Evolutionary conservation across 768 basidiomycete species (phyloP).

Genomic region (Naganishia onofrii): DNA sequence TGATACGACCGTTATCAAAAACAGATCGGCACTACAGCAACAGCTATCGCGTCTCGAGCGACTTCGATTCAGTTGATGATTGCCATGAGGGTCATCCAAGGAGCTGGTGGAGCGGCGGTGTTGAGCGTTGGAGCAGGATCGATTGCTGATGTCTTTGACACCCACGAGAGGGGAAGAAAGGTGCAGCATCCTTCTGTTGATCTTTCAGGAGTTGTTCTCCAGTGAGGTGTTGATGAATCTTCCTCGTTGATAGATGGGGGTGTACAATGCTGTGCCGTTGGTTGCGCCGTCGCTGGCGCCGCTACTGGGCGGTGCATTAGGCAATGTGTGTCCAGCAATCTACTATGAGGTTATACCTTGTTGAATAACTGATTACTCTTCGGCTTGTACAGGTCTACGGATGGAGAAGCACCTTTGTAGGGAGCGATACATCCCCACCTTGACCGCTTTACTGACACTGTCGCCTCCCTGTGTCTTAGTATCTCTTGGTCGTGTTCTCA

Average conservation of each 20-base stretch:
- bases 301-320: constrained; percentile 79
- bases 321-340: constrained; percentile 56
- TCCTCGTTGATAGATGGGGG: constrained; percentile 59
- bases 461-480: too few relatives aligned
- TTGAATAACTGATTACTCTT: too few relatives aligned
- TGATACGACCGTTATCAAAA: too few relatives aligned
- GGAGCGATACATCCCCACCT: too few relatives aligned
- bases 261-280: constrained; percentile 75
- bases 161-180: constrained; percentile 39
- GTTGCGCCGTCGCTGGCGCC: constrained; percentile 58
- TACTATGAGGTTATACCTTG: too few relatives aligned
- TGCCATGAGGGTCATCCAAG: constrained; percentile 46
- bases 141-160: constrained; percentile 51
- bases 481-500: constrained; percentile 57
- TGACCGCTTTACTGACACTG: too few relatives aligned
- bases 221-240: neutral
- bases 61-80: constrained; percentile 46
- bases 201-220: too few relatives aligned
- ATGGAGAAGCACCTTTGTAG: too few relatives aligned
- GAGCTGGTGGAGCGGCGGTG: constrained; percentile 47
- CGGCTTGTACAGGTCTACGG: too few relatives aligned
- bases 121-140: constrained; percentile 48
- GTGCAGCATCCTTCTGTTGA: too few relatives aligned
- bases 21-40: too few relatives aligned
- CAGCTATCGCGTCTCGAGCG: constrained; percentile 41